Evolutionary conservation across 2,329 filamentous ascomycete genomes (phyloP).

Genomic region (Dendrostoma leiphaemia): DNA sequence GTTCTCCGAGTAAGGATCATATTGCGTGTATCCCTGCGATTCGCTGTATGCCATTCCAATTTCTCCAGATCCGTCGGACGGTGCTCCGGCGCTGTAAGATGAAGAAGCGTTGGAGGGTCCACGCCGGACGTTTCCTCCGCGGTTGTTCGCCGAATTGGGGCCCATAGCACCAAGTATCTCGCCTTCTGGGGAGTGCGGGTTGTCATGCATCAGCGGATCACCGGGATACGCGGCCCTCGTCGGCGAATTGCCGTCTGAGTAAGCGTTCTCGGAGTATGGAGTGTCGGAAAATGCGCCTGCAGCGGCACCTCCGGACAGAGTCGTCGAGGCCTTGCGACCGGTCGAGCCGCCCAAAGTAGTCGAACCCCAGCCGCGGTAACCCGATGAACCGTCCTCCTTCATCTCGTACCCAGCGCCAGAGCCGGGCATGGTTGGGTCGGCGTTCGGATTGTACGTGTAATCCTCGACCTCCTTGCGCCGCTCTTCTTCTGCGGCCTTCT

Average conservation of each 20-base stretch:
- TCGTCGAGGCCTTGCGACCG: constrained; percentile 83
- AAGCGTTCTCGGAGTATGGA: constrained; percentile 64
- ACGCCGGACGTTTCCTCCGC: constrained; percentile 71
- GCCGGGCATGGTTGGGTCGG: constrained; percentile 73
- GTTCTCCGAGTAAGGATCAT: constrained; percentile 56
- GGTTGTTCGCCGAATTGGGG: constrained; percentile 64
- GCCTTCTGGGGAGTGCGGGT: constrained; percentile 61
- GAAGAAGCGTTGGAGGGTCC: constrained; percentile 96
- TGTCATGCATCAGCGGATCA: constrained; percentile 60
- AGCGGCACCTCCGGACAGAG: constrained; percentile 72
- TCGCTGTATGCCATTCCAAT: constrained; percentile 44
- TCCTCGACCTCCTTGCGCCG: constrained; percentile 95
- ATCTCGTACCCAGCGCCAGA: constrained; percentile 63
- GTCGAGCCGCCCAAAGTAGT: constrained; percentile 66
- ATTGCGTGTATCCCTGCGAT: constrained; percentile 57
- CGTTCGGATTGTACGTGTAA: constrained; percentile 97
- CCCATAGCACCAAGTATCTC: constrained; percentile 84
- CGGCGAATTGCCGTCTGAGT: constrained; percentile 51
- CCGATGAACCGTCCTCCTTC: constrained; percentile 71
- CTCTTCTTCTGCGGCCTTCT: constrained; percentile 81
- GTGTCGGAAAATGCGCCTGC: constrained; percentile 71
- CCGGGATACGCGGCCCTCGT: constrained; percentile 64
- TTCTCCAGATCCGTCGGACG: constrained; percentile 67
- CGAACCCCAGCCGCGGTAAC: constrained; percentile 94
- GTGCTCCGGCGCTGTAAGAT: constrained; percentile 80